Evolutionary conservation across 495 filamentous ascomycete genomes (phyloP), one percentile per base, ranked within the genome.

Genomic region (Penicillium robsamsonii): DNA sequence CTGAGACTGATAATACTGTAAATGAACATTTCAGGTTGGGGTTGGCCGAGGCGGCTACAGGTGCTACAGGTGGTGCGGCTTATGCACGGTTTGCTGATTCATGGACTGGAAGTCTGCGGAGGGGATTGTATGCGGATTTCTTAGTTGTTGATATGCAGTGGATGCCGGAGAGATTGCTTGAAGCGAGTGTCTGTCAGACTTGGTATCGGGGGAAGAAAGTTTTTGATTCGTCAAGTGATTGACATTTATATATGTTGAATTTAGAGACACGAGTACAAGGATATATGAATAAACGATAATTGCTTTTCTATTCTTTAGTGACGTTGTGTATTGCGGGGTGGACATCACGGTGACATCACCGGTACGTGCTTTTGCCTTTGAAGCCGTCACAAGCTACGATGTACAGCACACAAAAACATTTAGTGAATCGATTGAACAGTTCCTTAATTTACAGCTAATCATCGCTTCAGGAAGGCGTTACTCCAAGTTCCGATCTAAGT

Each of bases 81-180:
- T 83, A 84, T 63, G 80, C 79, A 18, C 81, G 79, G 18, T 84
- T 83, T 59, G 80, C 79, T 2, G 83, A 86, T 18, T 68, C 69
- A 13, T 77, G 77, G 69, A 75, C 80, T 40, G 84, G 84, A 1
- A 73, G 61, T 43, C 60, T 86, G 58, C 65, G 75, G 46, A 56
- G 60, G 35, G 84, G 82, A 2, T 64, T 71, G 45, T 71, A 66
- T 66, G 83, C 83, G 2, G 83, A 87, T 52, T 84, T 87, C 57
- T 74, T 79, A 38, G 71, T 86, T 7, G 77, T 83, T 11, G 79
- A 85, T 46, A 82, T 81, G 77, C 73, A 79, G 24, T 83, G 81
- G 78, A 70, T 75, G 13, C 71, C 73, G 15, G 79, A 80, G 43
- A 75, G 64, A 54, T 67, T 87, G 45, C 69, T 83, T 30, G 62